A percentile compares a stretch with the other conserved stretches of the same genome.
Conservation (phyloP, 2,329 filamentous ascomycete species). For the Venturia oleaginea region DNA sequence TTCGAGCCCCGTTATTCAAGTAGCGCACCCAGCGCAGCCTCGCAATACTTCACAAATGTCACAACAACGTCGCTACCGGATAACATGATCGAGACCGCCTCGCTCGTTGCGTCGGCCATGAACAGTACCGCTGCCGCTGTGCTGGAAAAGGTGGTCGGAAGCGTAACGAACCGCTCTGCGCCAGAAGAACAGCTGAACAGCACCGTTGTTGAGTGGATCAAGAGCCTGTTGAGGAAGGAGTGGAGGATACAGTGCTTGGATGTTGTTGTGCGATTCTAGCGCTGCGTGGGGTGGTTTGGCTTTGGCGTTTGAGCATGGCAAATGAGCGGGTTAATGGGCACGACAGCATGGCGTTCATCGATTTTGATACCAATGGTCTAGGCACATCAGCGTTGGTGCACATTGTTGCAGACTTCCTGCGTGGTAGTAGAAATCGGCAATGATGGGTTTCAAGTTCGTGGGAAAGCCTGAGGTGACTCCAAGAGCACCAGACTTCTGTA, state of each 20-base stretch:
- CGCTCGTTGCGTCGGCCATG: constrained; percentile 36
- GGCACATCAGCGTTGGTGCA: neutral
- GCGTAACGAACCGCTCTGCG: constrained; percentile 27
- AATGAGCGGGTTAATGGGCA: neutral
- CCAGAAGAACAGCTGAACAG: constrained; percentile 26
- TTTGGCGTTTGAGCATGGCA: neutral
- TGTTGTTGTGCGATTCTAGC: constrained; percentile 66
- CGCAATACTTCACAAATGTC: constrained; percentile 21
- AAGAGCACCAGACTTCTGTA: too few species aligned
- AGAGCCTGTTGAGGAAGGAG: constrained; percentile 70
- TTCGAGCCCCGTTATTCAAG: constrained; percentile 60
- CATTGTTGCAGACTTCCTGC: neutral
- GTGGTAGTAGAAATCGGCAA: neutral
- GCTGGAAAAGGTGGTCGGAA: constrained; percentile 23
- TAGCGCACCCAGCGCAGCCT: constrained; percentile 24
- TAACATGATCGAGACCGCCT: constrained; percentile 26
- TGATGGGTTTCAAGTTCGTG: neutral
- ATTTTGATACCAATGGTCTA: neutral
- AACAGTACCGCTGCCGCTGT: constrained; percentile 55
- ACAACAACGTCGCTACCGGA: constrained; percentile 8
- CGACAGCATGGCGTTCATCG: neutral
- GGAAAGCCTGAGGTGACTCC: too few species aligned
- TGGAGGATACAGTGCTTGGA: constrained; percentile 90
- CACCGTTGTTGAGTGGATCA: constrained; percentile 61
- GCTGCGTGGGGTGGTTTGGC: neutral